A percentile compares a stretch with the other conserved stretches of the same genome.
phyloP scores from a whole-genome alignment of 192 early-diverging fungal species.

The Mortierella antarctica region DNA sequence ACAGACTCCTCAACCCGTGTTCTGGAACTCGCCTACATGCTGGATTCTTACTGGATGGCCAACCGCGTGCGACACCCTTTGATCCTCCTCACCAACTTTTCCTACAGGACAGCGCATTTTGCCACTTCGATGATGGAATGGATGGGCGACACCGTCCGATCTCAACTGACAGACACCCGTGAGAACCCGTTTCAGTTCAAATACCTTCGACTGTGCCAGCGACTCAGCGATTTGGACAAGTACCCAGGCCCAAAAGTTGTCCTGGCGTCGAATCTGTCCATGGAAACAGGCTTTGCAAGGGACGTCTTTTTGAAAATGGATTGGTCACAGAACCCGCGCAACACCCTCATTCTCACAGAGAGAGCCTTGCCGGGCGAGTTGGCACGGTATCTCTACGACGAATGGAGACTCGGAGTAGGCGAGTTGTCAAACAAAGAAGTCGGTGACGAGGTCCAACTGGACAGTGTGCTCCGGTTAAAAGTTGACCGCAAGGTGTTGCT shows the following conservation, averaged over 20 bases:
- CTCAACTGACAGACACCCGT: slow-evolving; percentile 75
- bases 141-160: slow-evolving; percentile 89
- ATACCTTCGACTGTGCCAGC: slow-evolving; percentile 75
- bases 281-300: slow-evolving; percentile 86
- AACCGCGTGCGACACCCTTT: slow-evolving; percentile 72
- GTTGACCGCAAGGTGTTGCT: slow-evolving; percentile 77
- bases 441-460: slow-evolving; percentile 40
- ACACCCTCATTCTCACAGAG: slow-evolving; percentile 84
- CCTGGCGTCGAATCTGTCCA: slow-evolving; percentile 80
- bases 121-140: slow-evolving; percentile 95
- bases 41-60: slow-evolving; percentile 88
- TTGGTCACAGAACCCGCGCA: slow-evolving; percentile 52
- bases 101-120: slow-evolving; percentile 79
- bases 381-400: slow-evolving; percentile 71
- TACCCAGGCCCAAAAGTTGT: slow-evolving; percentile 85
- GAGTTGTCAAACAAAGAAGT: slow-evolving; percentile 32
- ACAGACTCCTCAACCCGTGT: slow-evolving; percentile 90
- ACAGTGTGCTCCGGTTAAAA: slow-evolving; percentile 24
- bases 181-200: slow-evolving; percentile 93
- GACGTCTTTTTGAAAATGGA: slow-evolving; percentile 83
- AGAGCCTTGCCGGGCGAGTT: slow-evolving; percentile 78
- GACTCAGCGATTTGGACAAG: slow-evolving; percentile 74
- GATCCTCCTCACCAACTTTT: slow-evolving; percentile 82
- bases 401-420: slow-evolving; percentile 62
- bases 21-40: slow-evolving; percentile 88